Evolutionary conservation across 352 stramenopile genomes (phyloP).

Genomic region (Phytophthora tubulina): DNA sequence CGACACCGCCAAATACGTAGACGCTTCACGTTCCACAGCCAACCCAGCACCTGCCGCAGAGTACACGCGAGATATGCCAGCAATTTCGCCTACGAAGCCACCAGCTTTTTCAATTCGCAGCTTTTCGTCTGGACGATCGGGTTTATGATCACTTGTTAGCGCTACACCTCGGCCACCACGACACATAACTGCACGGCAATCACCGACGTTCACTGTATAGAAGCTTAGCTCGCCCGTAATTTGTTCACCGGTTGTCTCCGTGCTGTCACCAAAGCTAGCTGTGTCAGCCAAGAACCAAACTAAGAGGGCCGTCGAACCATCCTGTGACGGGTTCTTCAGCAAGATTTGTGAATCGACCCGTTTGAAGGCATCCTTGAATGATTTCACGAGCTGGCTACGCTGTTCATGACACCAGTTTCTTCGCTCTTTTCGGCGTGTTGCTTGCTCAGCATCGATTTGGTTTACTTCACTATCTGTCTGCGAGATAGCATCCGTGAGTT

Average conservation of each 20-base stretch:
- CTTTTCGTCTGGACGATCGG: slow-evolving; percentile 53
- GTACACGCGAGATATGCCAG: slow-evolving; percentile 62
- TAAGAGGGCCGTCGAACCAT: slow-evolving; percentile 64
- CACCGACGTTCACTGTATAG: slow-evolving; percentile 69
- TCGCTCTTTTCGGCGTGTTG: slow-evolving; percentile 28
- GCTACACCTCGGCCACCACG: slow-evolving; percentile 46
- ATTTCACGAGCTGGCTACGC: slow-evolving; percentile 41
- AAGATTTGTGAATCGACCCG: slow-evolving; percentile 54
- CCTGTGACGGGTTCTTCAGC: slow-evolving; percentile 51
- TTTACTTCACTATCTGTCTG: slow-evolving; percentile 43
- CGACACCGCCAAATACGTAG: slow-evolving; percentile 65
- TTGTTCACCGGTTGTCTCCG: neutral
- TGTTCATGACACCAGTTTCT: slow-evolving; percentile 37
- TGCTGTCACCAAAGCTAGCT: neutral
- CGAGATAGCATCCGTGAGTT: slow-evolving; percentile 37
- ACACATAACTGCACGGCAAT: slow-evolving; percentile 73
- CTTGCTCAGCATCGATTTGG: slow-evolving; percentile 51
- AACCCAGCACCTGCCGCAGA: slow-evolving; percentile 54
- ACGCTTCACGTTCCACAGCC: slow-evolving; percentile 35
- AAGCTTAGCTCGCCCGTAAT: slow-evolving; percentile 34
- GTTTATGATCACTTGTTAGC: slow-evolving; percentile 72
- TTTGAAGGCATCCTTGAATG: slow-evolving; percentile 53
- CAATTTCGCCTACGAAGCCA: slow-evolving; percentile 60
- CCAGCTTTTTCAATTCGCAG: slow-evolving; percentile 60
- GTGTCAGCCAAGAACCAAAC: slow-evolving; percentile 58